Conservation (phyloP, 2,329 filamentous ascomycete genomes). For the Pseudocercospora eumusae region DNA sequence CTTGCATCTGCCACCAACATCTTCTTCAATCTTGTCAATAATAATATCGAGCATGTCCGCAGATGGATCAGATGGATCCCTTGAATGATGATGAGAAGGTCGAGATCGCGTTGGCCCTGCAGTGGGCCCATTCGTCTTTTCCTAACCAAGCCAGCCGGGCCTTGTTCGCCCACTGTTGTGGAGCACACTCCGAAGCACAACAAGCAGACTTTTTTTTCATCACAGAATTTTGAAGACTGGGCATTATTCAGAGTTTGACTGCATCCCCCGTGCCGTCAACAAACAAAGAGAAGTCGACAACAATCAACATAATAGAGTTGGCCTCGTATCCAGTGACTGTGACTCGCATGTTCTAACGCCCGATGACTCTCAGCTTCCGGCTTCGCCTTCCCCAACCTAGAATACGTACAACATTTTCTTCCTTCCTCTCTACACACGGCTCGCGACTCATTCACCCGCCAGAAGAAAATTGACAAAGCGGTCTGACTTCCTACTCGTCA, state of each 20-base stretch:
- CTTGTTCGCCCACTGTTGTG: slow-evolving; percentile 2
- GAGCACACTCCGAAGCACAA: background rate
- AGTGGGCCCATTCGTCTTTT: background rate
- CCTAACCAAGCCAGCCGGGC: slow-evolving; percentile 15
- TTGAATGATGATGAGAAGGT: too few relatives aligned
- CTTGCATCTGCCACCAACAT: slow-evolving; percentile 14
- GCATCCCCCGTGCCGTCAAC: slow-evolving; percentile 4
- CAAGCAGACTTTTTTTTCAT: background rate
- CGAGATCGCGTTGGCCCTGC: background rate
- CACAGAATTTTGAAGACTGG: background rate
- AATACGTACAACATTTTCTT: background rate
- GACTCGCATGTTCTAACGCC: background rate
- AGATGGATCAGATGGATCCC: background rate
- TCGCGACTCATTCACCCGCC: background rate
- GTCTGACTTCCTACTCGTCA: slow-evolving; percentile 6
- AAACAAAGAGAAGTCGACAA: background rate
- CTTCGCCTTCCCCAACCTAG: background rate
- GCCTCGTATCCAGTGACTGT: too few relatives aligned
- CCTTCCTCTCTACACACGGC: background rate
- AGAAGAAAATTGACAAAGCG: background rate
- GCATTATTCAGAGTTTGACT: slow-evolving; percentile 8
- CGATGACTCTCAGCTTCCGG: background rate
- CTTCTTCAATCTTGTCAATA: too few relatives aligned
- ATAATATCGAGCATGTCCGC: slow-evolving; percentile 4
- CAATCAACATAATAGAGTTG: too few relatives aligned